These are phyloP conservation scores for Pseudogymnoascus sp. DNA, from an alignment of 2,329 filamentous ascomycete genomes.

Conservation along the genomic window DNA sequence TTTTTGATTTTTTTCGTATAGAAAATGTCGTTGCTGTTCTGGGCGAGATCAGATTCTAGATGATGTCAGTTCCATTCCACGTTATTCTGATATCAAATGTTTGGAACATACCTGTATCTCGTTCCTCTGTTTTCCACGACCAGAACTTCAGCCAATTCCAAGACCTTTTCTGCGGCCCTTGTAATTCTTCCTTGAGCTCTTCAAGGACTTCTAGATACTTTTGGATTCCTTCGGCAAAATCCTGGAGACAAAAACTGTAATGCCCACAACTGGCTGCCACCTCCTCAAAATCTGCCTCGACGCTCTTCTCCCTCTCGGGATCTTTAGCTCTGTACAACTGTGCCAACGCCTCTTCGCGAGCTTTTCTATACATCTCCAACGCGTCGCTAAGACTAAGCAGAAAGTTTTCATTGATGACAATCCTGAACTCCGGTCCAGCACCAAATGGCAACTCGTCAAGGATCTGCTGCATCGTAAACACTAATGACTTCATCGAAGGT, in stretches of 20 bases:
- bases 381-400: conserved; percentile 73
- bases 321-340: conserved; percentile 76
- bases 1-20: background rate
- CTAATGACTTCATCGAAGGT: conserved; percentile 93
- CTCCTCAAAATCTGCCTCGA: conserved; percentile 92
- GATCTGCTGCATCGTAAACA: conserved; percentile 81
- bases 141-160: conserved; percentile 90
- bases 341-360: conserved; percentile 67
- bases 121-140: conserved; percentile 36
- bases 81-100: background rate
- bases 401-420: conserved; percentile 72
- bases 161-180: conserved; percentile 51
- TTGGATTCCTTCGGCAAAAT: conserved; percentile 85
- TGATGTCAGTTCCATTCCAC: background rate
- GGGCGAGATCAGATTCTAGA: background rate
- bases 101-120: background rate
- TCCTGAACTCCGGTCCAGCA: conserved; percentile 54
- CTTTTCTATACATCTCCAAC: conserved; percentile 66
- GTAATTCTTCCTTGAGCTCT: conserved; percentile 66
- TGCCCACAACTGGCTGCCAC: conserved; percentile 96
- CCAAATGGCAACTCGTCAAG: conserved; percentile 81
- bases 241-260: conserved; percentile 85
- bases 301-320: conserved; percentile 57
- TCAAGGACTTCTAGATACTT: conserved; percentile 77
- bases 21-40: conserved; percentile 4